Conservation (phyloP, 768 basidiomycete genomes). For the Pholiota microspora region DNA sequence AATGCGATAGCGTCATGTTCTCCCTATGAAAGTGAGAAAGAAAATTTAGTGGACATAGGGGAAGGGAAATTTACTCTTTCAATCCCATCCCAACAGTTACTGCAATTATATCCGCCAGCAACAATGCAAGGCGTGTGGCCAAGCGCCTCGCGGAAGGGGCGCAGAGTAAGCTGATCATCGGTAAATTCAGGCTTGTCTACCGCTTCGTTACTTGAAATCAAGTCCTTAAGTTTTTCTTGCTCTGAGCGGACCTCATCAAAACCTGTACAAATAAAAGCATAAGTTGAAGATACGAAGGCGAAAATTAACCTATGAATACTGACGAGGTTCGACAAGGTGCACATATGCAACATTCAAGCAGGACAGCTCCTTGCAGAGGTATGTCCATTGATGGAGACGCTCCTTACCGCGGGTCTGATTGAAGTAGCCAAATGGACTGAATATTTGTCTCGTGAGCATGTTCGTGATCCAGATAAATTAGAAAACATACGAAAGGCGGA, state of each 20-base stretch:
- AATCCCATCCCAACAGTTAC: slow-evolving; percentile 20
- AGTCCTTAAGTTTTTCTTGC: slow-evolving; percentile 13
- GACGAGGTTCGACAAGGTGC: slow-evolving; percentile 19
- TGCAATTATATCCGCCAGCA: slow-evolving; percentile 18
- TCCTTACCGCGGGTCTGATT: slow-evolving; percentile 17
- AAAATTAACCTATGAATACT: not conserved
- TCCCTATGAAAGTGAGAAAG: slow-evolving; percentile 1
- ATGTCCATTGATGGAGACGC: slow-evolving; percentile 16
- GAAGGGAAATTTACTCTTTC: slow-evolving; percentile 7
- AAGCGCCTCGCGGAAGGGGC: slow-evolving; percentile 14
- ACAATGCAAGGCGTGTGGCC: slow-evolving; percentile 15
- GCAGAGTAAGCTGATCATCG: slow-evolving; percentile 12
- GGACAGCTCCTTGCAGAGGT: slow-evolving; percentile 14
- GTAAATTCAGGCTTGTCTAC: slow-evolving; percentile 6
- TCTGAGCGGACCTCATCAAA: slow-evolving; percentile 17
- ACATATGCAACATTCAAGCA: slow-evolving; percentile 12
- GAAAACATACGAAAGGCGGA: slow-evolving; percentile 35
- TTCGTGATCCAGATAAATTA: not conserved
- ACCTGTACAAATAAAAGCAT: not conserved
- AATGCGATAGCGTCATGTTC: slow-evolving; percentile 20
- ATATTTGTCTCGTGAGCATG: not conserved
- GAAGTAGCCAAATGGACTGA: slow-evolving; percentile 17
- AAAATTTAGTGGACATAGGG: not conserved
- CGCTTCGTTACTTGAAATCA: not conserved
- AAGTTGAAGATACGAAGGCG: not conserved